Conservation (phyloP, 371 early-diverging fungal species). For the Homolaphlyctis polyrhiza region DNA sequence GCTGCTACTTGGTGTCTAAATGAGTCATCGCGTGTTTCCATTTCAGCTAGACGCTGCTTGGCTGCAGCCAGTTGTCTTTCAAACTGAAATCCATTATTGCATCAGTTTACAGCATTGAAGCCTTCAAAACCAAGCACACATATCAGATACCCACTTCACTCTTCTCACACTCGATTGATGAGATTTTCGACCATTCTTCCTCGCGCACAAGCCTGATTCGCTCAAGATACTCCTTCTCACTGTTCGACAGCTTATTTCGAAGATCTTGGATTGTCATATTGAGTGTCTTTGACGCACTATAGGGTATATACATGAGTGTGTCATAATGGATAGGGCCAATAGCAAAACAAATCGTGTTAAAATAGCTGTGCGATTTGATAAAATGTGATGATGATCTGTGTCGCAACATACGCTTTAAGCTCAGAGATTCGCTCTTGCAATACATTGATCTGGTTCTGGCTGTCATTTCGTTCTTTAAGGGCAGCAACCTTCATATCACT, state of each 20-base stretch:
- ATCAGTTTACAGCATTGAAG: background rate
- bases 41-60: conserved; percentile 10
- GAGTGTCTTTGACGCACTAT: conserved; percentile 16
- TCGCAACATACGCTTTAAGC: conserved; percentile 12
- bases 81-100: conserved; percentile 4
- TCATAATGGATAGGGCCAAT: background rate
- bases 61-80: conserved; percentile 13
- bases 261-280: conserved; percentile 14
- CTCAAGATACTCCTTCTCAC: conserved; percentile 25
- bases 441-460: conserved; percentile 11
- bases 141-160: conserved; percentile 10
- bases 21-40: conserved; percentile 6
- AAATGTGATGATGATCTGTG: background rate
- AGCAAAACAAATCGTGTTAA: background rate
- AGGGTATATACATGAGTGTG: no score
- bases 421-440: conserved; percentile 13
- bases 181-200: conserved; percentile 32
- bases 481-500: conserved; percentile 11
- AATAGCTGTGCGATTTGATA: background rate
- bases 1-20: background rate
- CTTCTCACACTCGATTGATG: conserved; percentile 24
- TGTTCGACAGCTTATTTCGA: conserved; percentile 9
- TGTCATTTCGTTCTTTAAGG: conserved; percentile 10
- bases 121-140: background rate
- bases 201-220: conserved; percentile 23